Evolutionary conservation across 2,329 filamentous ascomycete species (phyloP).

Genomic region (Endothia cerciana): DNA sequence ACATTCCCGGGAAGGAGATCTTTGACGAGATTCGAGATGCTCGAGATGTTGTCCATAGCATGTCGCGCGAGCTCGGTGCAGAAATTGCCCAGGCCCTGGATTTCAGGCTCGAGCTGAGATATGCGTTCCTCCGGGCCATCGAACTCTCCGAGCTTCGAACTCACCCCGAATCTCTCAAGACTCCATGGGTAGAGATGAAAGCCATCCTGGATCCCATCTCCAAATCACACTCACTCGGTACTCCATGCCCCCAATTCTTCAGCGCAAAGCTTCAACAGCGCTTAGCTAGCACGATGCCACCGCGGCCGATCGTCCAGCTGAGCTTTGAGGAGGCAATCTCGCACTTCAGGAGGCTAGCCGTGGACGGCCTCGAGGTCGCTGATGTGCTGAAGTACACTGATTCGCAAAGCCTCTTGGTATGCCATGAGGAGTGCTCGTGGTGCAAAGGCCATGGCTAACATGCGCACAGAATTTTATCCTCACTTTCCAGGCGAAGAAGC

Average conservation of each 20-base stretch:
- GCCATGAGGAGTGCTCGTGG: conserved; percentile 32
- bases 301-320: conserved; percentile 82
- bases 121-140: conserved; percentile 61
- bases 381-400: conserved; percentile 70
- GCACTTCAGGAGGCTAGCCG: conserved; percentile 71
- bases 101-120: conserved; percentile 68
- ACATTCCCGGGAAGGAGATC: conserved; percentile 62
- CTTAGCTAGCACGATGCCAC: conserved; percentile 90
- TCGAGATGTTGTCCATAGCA: conserved; percentile 51
- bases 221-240: conserved; percentile 64
- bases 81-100: conserved; percentile 60
- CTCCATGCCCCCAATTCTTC: conserved; percentile 75
- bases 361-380: conserved; percentile 71
- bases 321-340: conserved; percentile 72
- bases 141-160: conserved; percentile 52
- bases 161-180: conserved; percentile 50
- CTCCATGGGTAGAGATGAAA: conserved; percentile 56
- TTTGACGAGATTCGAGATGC: conserved; percentile 58
- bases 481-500: conserved; percentile 76
- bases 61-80: conserved; percentile 43
- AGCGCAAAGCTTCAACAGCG: conserved; percentile 90
- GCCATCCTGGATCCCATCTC: conserved; percentile 59
- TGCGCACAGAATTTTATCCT: conserved; percentile 71
- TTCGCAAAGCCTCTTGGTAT: conserved; percentile 71
- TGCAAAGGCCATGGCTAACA: conserved; percentile 27